phyloP scores from a whole-genome alignment of 805 yeast genomes.

The Candida orba region DNA sequence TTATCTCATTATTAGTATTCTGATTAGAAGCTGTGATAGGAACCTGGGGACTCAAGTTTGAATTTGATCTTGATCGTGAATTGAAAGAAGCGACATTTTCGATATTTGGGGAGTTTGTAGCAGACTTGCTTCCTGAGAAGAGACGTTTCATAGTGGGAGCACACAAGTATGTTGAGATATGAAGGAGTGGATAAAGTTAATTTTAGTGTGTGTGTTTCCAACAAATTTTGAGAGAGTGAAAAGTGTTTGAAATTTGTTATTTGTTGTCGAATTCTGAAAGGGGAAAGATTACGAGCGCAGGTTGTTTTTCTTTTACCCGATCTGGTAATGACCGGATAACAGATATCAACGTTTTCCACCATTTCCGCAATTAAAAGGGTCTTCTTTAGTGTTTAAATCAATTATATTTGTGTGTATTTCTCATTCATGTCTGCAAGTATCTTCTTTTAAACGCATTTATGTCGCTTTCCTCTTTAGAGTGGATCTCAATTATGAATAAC shows the following conservation, averaged over 20 bases:
- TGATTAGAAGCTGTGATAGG: neutral
- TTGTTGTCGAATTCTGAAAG: neutral
- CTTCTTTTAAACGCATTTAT: too few species aligned
- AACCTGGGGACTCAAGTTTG: neutral
- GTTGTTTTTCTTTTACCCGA: neutral
- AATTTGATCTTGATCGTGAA: slow-evolving; percentile 1
- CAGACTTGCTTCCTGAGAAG: slow-evolving; percentile 6
- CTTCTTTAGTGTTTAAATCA: too few species aligned
- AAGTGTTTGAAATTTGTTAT: neutral
- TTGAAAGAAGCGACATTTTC: slow-evolving; percentile 1
- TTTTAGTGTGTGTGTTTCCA: too few species aligned
- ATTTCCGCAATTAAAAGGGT: too few species aligned
- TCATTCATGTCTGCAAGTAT: too few species aligned
- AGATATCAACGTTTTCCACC: too few species aligned
- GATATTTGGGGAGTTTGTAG: slow-evolving; percentile 1
- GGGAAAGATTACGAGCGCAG: neutral
- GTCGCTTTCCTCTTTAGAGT: too few species aligned
- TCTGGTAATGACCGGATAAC: neutral
- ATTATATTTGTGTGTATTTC: too few species aligned
- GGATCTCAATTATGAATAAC: too few species aligned
- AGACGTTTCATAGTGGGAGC: neutral
- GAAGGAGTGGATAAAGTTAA: too few species aligned
- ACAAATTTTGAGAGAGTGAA: neutral
- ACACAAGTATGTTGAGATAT: too few species aligned
- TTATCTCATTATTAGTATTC: slow-evolving; percentile 10